A percentile compares a stretch with the other conserved stretches of the same genome.
Conservation (phyloP, 441 rosid genomes). For the Gossypium trilobum region DNA sequence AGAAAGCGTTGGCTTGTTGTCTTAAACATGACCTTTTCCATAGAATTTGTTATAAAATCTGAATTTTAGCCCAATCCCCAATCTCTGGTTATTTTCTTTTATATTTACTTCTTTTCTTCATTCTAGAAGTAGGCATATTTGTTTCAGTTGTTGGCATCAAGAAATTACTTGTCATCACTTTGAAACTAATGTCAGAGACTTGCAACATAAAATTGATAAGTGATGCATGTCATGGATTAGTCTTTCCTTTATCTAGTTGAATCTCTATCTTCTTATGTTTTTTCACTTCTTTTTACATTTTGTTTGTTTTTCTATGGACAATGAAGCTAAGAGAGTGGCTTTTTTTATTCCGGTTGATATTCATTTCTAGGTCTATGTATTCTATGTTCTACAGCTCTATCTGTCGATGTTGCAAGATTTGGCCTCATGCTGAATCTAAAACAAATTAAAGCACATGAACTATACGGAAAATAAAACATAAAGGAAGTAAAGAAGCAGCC, state of each 20-base stretch:
- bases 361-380: background rate
- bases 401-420: background rate
- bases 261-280: background rate
- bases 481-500: background rate
- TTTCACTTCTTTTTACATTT: background rate
- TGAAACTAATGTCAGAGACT: background rate
- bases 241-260: background rate
- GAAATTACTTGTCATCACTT: background rate
- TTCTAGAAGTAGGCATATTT: background rate
- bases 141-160: background rate
- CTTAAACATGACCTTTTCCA: background rate
- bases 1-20: background rate
- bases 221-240: background rate
- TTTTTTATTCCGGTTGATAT: background rate
- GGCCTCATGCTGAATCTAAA: background rate
- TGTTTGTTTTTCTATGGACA: conserved; percentile 1
- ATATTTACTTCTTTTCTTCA: background rate
- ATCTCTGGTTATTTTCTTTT: background rate
- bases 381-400: background rate
- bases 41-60: background rate
- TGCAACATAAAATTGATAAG: background rate
- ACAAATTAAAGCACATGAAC: background rate
- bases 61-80: background rate
- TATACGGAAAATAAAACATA: background rate
- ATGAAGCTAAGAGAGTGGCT: background rate